Percentiles rank a stretch among this genome's conserved stretches.
Conservation (phyloP, 2,329 filamentous ascomycete species). For the Penicillium sp. region DNA sequence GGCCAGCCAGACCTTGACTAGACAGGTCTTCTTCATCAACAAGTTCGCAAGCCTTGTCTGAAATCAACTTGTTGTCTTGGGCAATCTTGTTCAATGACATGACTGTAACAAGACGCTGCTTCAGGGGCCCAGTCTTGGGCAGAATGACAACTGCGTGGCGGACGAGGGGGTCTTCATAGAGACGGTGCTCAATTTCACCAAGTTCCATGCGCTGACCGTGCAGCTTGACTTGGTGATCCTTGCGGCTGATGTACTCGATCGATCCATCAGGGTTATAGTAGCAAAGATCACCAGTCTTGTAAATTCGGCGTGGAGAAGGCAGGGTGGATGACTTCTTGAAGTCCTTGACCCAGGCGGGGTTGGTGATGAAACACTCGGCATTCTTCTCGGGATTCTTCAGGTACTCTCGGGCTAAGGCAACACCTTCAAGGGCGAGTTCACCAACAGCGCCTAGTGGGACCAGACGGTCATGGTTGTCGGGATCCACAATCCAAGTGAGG, state of each 20-base stretch:
- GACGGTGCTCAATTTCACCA: conserved; percentile 46
- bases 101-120: conserved; percentile 47
- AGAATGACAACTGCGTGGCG: conserved; percentile 45
- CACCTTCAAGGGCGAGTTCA: conserved; percentile 41
- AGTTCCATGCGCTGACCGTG: conserved; percentile 65
- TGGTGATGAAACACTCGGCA: conserved; percentile 27
- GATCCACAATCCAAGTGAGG: conserved; percentile 37
- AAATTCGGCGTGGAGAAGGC: conserved; percentile 20
- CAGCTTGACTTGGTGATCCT: conserved; percentile 66
- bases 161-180: conserved; percentile 32
- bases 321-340: conserved; percentile 11
- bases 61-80: conserved; percentile 25
- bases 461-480: conserved; percentile 30
- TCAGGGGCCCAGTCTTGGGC: conserved; percentile 43
- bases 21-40: conserved; percentile 25
- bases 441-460: conserved; percentile 39
- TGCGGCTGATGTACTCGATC: conserved; percentile 52
- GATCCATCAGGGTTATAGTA: conserved; percentile 36
- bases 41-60: conserved; percentile 34
- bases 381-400: conserved; percentile 40
- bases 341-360: conserved; percentile 27
- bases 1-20: conserved; percentile 25
- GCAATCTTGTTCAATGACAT: conserved; percentile 35
- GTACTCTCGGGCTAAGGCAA: conserved; percentile 40
- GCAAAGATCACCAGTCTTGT: conserved; percentile 34